Base-by-base conservation (phyloP, 352 stramenopile genomes). In the Globisporangium irregulare region DNA sequence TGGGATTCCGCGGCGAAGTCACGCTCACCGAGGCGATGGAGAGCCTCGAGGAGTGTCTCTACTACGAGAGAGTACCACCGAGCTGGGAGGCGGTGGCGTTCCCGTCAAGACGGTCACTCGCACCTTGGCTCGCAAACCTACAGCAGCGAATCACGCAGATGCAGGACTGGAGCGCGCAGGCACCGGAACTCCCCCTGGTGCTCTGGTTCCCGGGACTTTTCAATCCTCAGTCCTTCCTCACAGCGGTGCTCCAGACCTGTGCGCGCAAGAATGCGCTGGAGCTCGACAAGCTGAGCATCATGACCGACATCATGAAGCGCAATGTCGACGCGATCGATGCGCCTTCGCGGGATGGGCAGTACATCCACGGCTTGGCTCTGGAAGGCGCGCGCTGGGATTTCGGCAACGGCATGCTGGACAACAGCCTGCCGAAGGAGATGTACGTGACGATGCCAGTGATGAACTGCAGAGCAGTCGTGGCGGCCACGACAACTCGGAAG, bases 381-480 rank as follows among this genome's bases (percentile, higher is more conserved):
- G 93, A 98, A 81, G 94, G 93, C 12, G 93, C 93, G 27, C 82
- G 89, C 14, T 98, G 90, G 90, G 89, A 97, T 64, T 62, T 94
- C 1, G 73, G 79, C 18, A 89, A 82, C 63, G 84, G 88, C 22
- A 86, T 92, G 36, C 78, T 98, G 29, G 90, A 97, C 58, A 74
- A 69, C 34, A 93, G 87, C 59, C 51, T 83, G 36, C 90, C 93
- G 0, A 93, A 96, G 77, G 93, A 98, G 69, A 95, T 98, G 80
- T 93, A 95, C 75, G 92, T 91, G 27, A 18, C 66, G 1, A 97
- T 98, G 92, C 93, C 94, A 6, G 92, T 98, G 25, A 92, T 98
- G 57, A 97, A 95, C 62, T 93, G 80, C 62, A 86, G 92, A 25
- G 71, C 10, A 67, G 77, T 38, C 38, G 59, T 58, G 38, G 34